phyloP scores from a whole-genome alignment of 805 yeast species.

The Kodamaea kaohsiungensis region DNA sequence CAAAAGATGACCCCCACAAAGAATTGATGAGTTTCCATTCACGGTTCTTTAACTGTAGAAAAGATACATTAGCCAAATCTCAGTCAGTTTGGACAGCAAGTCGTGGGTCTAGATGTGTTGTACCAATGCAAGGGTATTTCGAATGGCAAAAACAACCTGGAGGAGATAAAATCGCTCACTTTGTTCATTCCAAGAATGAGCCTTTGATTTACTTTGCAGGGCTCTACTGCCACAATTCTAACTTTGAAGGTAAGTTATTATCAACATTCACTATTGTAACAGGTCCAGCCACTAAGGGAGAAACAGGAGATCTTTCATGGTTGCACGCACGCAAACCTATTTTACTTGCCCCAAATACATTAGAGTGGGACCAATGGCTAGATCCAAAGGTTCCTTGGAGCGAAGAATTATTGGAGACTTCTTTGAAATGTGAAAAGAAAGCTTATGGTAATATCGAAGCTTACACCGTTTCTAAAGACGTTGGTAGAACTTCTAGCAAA shows the following conservation, averaged over 20 bases:
- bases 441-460: constrained; percentile 45
- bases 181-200: constrained; percentile 52
- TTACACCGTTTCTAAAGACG: constrained; percentile 58
- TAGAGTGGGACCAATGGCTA: constrained; percentile 68
- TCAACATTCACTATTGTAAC: constrained; percentile 72
- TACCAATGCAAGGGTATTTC: constrained; percentile 81
- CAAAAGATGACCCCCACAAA: constrained; percentile 30
- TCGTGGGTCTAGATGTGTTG: constrained; percentile 60
- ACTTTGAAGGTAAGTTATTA: constrained; percentile 28
- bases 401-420: constrained; percentile 35
- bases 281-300: constrained; percentile 51
- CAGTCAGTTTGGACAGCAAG: constrained; percentile 60
- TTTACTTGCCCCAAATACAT: constrained; percentile 56
- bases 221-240: constrained; percentile 37
- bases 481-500: constrained; percentile 61
- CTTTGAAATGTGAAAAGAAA: constrained; percentile 38
- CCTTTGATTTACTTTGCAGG: constrained; percentile 65
- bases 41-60: constrained; percentile 72
- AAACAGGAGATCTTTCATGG: constrained; percentile 58
- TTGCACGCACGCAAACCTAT: constrained; percentile 81
- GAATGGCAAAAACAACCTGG: constrained; percentile 62
- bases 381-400: constrained; percentile 43
- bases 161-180: constrained; percentile 61
- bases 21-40: constrained; percentile 39
- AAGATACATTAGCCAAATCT: constrained; percentile 54